Evolutionary conservation across 208 protist species (phyloP).

Genomic region (Leishmania arabica): DNA sequence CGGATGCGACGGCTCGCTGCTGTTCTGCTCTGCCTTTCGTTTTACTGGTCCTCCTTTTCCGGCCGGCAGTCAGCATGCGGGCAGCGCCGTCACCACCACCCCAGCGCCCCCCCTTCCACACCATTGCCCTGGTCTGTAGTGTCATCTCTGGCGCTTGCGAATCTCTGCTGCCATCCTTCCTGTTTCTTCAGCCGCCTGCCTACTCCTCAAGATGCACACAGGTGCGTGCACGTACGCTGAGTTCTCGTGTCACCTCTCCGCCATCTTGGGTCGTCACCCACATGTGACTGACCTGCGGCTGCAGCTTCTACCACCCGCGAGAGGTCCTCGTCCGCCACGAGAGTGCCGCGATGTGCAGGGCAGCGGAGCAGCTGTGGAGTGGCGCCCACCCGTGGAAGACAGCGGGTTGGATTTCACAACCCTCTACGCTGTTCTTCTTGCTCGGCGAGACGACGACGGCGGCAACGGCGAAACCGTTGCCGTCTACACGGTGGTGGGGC

Average conservation of each 20-base stretch:
- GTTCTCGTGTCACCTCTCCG: not conserved
- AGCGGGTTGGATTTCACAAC: slow-evolving; percentile 7
- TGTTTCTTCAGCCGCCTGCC: not conserved
- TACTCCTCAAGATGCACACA: not conserved
- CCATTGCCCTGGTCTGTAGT: not conserved
- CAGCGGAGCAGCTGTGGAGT: not conserved
- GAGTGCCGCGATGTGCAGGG: not conserved
- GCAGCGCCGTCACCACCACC: not conserved
- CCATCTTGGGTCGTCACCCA: slow-evolving; percentile 13
- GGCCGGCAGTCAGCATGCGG: not conserved
- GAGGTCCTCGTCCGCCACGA: not conserved
- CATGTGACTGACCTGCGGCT: slow-evolving; percentile 5
- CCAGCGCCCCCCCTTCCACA: not conserved
- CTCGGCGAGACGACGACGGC: not conserved
- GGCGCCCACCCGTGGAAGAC: not conserved
- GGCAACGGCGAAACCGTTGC: not conserved
- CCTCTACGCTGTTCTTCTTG: slow-evolving; percentile 20
- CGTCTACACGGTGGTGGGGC: slow-evolving; percentile 20
- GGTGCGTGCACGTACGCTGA: slow-evolving; percentile 14
- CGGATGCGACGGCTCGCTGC: not conserved
- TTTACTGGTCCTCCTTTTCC: not conserved
- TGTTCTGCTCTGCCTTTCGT: not conserved
- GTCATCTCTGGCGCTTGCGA: not conserved
- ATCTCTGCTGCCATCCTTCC: not conserved
- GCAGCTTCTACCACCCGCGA: slow-evolving; percentile 6